phyloP scores from a whole-genome alignment of 352 stramenopile genomes.

The Phytophthora constricta region DNA sequence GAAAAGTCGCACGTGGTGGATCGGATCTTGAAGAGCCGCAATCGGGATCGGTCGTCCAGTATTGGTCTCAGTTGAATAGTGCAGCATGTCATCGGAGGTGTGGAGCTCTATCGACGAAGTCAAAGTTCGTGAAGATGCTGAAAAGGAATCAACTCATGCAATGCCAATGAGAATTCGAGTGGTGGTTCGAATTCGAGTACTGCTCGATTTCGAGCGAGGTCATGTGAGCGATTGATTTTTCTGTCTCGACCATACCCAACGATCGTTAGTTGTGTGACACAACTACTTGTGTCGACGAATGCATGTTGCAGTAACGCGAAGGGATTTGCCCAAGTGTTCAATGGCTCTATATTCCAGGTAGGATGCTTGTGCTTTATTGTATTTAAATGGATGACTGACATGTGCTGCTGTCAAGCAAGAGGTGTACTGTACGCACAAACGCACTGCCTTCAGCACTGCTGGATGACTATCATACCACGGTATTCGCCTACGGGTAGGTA shows the following conservation, averaged over 20 bases:
- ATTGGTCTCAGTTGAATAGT: background rate
- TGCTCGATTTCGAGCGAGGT: slow-evolving; percentile 43
- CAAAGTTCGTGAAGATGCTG: background rate
- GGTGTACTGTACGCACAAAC: slow-evolving; percentile 47
- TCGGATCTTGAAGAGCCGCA: slow-evolving; percentile 42
- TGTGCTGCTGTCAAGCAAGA: slow-evolving; percentile 21
- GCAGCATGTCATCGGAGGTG: background rate
- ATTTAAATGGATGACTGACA: background rate
- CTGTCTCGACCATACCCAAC: slow-evolving; percentile 39
- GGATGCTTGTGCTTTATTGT: too few relatives aligned
- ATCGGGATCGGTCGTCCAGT: too few relatives aligned
- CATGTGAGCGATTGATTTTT: slow-evolving; percentile 44
- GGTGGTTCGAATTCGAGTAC: slow-evolving; percentile 54
- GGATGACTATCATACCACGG: slow-evolving; percentile 89
- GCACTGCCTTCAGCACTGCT: slow-evolving; percentile 72
- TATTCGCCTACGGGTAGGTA: slow-evolving; percentile 91
- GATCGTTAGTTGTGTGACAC: slow-evolving; percentile 38
- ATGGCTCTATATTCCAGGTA: slow-evolving; percentile 41
- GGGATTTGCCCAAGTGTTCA: slow-evolving; percentile 59
- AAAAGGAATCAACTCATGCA: background rate
- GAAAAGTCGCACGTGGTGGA: slow-evolving; percentile 56
- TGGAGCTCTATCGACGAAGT: background rate
- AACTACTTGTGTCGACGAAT: too few relatives aligned
- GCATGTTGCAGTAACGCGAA: slow-evolving; percentile 27
- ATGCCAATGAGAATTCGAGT: slow-evolving; percentile 45